These are phyloP conservation scores for Cryptosporidium parvum DNA, from an alignment of 169 alveolate genomes.

Conservation along the genomic window DNA sequence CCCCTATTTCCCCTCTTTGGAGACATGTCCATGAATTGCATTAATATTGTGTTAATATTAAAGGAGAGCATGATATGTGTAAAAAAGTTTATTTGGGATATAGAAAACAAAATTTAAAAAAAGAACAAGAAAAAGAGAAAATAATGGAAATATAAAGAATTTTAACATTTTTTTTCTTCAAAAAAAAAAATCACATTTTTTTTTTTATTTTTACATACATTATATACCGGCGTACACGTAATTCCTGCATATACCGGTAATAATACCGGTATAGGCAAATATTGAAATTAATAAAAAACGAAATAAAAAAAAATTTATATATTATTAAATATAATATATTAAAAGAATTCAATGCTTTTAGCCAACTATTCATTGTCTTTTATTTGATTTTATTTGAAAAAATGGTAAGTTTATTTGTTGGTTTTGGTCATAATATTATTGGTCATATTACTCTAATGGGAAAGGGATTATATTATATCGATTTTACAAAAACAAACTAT, in stretches of 20 bases:
- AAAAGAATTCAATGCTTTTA: background rate
- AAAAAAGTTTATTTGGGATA: background rate
- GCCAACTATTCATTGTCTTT: background rate
- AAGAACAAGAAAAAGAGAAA: background rate
- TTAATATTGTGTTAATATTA: too few relatives aligned
- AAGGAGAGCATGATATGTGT: background rate
- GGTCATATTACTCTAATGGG: background rate
- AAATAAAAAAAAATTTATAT: background rate
- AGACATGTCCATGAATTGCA: slow-evolving; percentile 9
- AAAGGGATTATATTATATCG: too few relatives aligned
- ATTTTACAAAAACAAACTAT: too few relatives aligned
- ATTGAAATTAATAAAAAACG: background rate
- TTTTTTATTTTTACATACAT: background rate
- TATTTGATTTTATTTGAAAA: background rate
- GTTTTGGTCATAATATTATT: background rate
- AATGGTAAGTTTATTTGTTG: slow-evolving; percentile 15
- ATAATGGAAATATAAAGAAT: background rate
- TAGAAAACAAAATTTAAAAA: background rate
- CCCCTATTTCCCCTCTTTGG: background rate
- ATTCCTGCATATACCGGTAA: slow-evolving; percentile 8
- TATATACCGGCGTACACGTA: slow-evolving; percentile 2
- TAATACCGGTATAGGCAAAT: background rate
- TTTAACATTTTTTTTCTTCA: too few relatives aligned
- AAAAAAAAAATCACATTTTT: background rate
- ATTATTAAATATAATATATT: too few relatives aligned